Conservation (phyloP, 1,139 yeast genomes). For the Diutina scorzettiae region DNA sequence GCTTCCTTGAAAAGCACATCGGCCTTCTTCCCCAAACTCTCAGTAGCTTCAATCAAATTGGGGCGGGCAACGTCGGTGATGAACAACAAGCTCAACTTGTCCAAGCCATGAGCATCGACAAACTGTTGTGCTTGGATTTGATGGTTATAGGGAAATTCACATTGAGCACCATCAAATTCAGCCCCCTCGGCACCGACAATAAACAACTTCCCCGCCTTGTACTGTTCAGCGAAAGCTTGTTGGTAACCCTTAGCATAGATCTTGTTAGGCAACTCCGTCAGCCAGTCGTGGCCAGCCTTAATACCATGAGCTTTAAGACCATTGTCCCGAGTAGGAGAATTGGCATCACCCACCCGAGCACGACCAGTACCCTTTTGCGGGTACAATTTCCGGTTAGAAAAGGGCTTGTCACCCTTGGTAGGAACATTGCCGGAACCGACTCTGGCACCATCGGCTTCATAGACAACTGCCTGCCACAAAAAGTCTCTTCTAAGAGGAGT, state of each 20-base stretch:
- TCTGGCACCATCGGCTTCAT: slow-evolving; percentile 80
- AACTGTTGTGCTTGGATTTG: slow-evolving; percentile 47
- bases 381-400: slow-evolving; percentile 67
- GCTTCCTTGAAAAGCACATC: slow-evolving; percentile 67
- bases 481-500: slow-evolving; percentile 80
- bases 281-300: slow-evolving; percentile 81
- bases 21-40: slow-evolving; percentile 35
- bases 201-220: slow-evolving; percentile 58
- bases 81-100: slow-evolving; percentile 50
- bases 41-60: slow-evolving; percentile 43
- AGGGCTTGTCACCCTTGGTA: slow-evolving; percentile 79
- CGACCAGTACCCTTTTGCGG: slow-evolving; percentile 92
- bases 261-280: slow-evolving; percentile 69
- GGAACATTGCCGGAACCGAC: slow-evolving; percentile 84
- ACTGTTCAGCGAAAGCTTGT: slow-evolving; percentile 72
- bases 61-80: slow-evolving; percentile 42
- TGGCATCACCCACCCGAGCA: slow-evolving; percentile 94
- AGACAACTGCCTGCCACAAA: slow-evolving; percentile 88
- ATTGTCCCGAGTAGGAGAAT: slow-evolving; percentile 83
- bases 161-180: slow-evolving; percentile 14
- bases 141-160: slow-evolving; percentile 38
- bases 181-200: slow-evolving; percentile 42
- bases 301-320: slow-evolving; percentile 89
- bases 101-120: slow-evolving; percentile 42
- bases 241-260: slow-evolving; percentile 67